Evolutionary conservation across 371 early-diverging fungal species (phyloP), one percentile per base, ranked within the genome.

Genomic region (Capillidium rhysosporum): DNA sequence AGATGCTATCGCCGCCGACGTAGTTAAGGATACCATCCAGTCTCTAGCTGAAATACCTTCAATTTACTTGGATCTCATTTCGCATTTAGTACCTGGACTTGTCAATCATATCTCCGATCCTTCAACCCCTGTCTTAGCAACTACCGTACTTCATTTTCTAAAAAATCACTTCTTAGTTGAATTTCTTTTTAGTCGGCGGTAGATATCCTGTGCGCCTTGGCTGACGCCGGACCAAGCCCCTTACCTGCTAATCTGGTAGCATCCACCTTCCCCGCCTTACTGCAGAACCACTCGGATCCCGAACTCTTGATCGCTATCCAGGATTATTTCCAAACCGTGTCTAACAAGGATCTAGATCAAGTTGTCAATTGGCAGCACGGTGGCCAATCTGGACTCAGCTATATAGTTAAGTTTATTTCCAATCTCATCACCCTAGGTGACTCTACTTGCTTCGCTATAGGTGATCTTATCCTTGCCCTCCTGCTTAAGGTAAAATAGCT

Each of bases 11-110:
- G 69, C 84, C 52, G 67, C 73, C 9, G 73, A 84, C 56, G 73
- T 82, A 40, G 72, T 90, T 21, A 67, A 79, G 52, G 91, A 90
- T 58, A 60, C 89, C 20, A 75, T 89, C 59, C 80, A 81, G 51
- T 71, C 71, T 16, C 65, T 93, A 64, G 81, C 89, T 0, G 63
- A 72, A 44, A 87, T 82, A 64, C 66, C 57, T 20, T 59, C 59
- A 14, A 77, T 80, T 29, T 71, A 74, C 30, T 64, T 71, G 18
- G 65, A 77, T 20, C 72, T 93, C 46, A 71, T 77, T 46, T 65
- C 64, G 23, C 75, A 80, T 9, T 70, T 86, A 7, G 59, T 90
- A 40, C 89, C 91, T 20, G 66, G 75, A 39, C 64, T 92, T 20
- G 69, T 65, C 25, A 64, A 71, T 41, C 73, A 76, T 2, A 64